Conservation (phyloP, 2,329 filamentous ascomycete species). For the Colletotrichum shisoi region DNA sequence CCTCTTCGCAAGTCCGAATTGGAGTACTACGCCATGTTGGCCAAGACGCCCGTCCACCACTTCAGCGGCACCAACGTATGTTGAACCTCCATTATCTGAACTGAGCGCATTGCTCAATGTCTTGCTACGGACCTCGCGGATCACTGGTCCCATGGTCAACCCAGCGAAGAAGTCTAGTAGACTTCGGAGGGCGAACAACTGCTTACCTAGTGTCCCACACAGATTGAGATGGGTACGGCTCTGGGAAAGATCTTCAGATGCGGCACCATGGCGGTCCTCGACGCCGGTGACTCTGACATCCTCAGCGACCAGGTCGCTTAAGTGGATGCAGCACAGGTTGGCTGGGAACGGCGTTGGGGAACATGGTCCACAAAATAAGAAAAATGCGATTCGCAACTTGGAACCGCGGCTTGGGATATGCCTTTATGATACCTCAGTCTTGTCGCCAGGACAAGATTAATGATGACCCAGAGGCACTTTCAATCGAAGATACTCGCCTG, state of each 20-base stretch:
- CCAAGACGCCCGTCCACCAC: constrained; percentile 96
- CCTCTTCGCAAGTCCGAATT: constrained; percentile 98
- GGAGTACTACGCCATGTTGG: constrained; percentile 92
- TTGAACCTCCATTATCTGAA: constrained; percentile 47
- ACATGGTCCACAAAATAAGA: constrained; percentile 38
- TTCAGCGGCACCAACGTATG: constrained; percentile 99
- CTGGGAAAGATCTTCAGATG: constrained; percentile 99
- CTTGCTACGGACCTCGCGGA: constrained; percentile 40
- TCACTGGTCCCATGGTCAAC: constrained; percentile 58
- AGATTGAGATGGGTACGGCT: constrained; percentile 98
- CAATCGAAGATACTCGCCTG: constrained; percentile 36
- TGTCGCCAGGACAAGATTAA: constrained; percentile 27
- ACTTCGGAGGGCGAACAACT: constrained; percentile 85
- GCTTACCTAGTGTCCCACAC: constrained; percentile 62
- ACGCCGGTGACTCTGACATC: constrained; percentile 99
- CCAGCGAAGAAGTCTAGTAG: constrained; percentile 89
- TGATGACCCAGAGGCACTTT: constrained; percentile 33
- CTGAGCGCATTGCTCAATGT: constrained; percentile 40
- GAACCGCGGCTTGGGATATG: constrained; percentile 31
- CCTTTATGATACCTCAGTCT: constrained; percentile 33
- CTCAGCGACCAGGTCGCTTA: constrained; percentile 78
- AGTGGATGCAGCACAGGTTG: constrained; percentile 41
- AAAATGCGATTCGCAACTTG: constrained; percentile 28
- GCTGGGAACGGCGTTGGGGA: constrained; percentile 55
- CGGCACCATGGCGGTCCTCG: constrained; percentile 95